A percentile compares a stretch with the other conserved stretches of the same genome.
Conservation (phyloP, 2,329 filamentous ascomycete species). For the Colletotrichum lupini region DNA sequence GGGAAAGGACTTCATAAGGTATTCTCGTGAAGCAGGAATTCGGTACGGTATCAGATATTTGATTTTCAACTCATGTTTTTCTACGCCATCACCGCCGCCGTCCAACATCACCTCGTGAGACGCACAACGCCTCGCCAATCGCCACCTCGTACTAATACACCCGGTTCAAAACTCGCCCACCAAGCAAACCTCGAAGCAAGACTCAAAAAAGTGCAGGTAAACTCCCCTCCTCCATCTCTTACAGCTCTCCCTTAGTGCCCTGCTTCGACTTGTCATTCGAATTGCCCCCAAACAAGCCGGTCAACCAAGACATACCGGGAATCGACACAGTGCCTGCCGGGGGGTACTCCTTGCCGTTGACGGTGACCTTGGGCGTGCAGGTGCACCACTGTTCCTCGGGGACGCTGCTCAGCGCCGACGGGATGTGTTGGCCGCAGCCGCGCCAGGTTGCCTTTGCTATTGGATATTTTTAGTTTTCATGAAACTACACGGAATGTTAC, state of each 20-base stretch:
- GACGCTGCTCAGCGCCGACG: constrained; percentile 54
- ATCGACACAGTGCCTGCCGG: constrained; percentile 53
- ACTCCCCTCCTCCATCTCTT: not conserved
- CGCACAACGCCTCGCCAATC: constrained; percentile 11
- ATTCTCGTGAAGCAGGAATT: not conserved
- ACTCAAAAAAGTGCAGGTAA: too few relatives aligned
- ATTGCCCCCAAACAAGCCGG: constrained; percentile 25
- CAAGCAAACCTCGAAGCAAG: not conserved
- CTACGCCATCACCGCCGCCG: not conserved
- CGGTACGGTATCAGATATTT: not conserved
- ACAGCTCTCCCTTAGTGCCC: constrained; percentile 27
- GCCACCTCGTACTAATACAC: constrained; percentile 4
- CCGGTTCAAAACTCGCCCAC: not conserved
- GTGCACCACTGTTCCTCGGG: constrained; percentile 60
- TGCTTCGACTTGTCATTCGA: constrained; percentile 31
- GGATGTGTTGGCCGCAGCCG: constrained; percentile 60
- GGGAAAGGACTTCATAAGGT: not conserved
- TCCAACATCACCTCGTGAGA: not conserved
- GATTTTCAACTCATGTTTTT: not conserved
- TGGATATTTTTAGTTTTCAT: not conserved
- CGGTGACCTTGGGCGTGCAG: constrained; percentile 55
- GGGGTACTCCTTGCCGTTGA: constrained; percentile 58
- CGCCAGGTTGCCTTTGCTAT: constrained; percentile 61
- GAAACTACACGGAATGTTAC: not conserved
- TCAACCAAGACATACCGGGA: constrained; percentile 53